Base-by-base conservation (phyloP, 768 basidiomycete species). In the Tulasnella sp. region DNA sequence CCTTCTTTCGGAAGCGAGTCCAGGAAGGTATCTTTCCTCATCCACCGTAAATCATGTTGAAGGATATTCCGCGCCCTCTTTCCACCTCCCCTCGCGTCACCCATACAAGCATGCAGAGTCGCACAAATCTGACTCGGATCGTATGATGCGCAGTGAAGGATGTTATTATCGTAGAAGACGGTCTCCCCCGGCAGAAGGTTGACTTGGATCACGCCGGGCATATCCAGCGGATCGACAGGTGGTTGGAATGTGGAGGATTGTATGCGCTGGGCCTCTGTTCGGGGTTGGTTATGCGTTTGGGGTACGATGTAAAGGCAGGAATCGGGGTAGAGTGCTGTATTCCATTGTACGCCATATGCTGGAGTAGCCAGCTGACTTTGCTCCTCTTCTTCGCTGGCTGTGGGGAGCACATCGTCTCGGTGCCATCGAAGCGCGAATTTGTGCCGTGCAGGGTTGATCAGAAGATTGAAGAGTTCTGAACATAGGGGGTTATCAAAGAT, bases 331-430 rank as follows among this genome's bases (percentile, higher is more conserved):
- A 89, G 72, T 0, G 85, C 86, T 0, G 85, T 82, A 66, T 88
- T 89, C 86, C 86, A 89, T 71, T 90, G 86, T 0, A 87, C 86
- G 1, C 86, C 86, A 65, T 80, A 76, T 52, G 83, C 79, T 78
- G 82, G 84, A 32, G 77, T 70, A 8, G 70, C 69, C 1, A 90
- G 77, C 3, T 81, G 81, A 10, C 70, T 67, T 0, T 67, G 68
- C 65, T 89, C 88, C 63, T 88, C 83, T 11, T 82, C 79, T 17
- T 74, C 68, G 0, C 73, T 77, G 0, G 81, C 84, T 23, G 74
- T 72, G 65, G 81, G 82, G 27, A 70, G 72, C 4, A 90, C 77
- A 68, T 87, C 87, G 63, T 89, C 88, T 2, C 87, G 78, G 68
- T 88, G 88, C 86, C 87, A 88, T 41, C 85, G 74, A 52, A 88